Evolutionary conservation across 192 early-diverging fungal species (phyloP), one percentile per base, ranked within the genome.

Genomic region (Mortierella claussenii): DNA sequence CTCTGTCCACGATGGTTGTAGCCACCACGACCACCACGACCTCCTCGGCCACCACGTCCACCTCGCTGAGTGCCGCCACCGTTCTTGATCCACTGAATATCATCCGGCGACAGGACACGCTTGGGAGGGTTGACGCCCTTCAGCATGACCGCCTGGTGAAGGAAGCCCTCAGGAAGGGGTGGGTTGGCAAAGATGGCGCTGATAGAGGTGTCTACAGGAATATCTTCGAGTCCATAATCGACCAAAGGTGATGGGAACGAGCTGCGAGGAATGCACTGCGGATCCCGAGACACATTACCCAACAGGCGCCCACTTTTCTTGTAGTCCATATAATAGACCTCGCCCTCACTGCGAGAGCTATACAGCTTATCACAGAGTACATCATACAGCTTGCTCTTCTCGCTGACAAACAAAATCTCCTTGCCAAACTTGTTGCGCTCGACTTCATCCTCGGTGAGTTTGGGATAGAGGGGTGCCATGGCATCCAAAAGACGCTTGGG

Each of bases 401-500:
- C 79, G 24, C 86, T 81, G 18, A 91, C 86, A 74, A 85, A 81
- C 28, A 94, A 56, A 3, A 86, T 28, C 52, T 86, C 84, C 21
- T 78, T 47, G 4, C 95, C 91, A 33, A 82, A 78, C 11, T 88
- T 80, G 65, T 98, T 98, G 24, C 97, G 89, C 24, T 67, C 60
- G 10, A 60, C 65, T 65, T 97, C 96, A 24, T 95, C 94, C 8
- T 86, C 80, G 1, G 85, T 85, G 27, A 98, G 70, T 44, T 84
- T 64, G 50, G 85, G 79, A 24, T 91, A 90, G 9, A 82, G 82
- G 43, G 86, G 83, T 27, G 86, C 73, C 69, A 97, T 82, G 15
- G 93, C 91, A 13, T 83, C 81, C 11, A 97, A 66, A 28, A 99
- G 69, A 30, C 96, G 86, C 51, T 84, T 76, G 60, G 96, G 86